phyloP scores from a whole-genome alignment of 441 rosid species.

The Syzygium malaccense region DNA sequence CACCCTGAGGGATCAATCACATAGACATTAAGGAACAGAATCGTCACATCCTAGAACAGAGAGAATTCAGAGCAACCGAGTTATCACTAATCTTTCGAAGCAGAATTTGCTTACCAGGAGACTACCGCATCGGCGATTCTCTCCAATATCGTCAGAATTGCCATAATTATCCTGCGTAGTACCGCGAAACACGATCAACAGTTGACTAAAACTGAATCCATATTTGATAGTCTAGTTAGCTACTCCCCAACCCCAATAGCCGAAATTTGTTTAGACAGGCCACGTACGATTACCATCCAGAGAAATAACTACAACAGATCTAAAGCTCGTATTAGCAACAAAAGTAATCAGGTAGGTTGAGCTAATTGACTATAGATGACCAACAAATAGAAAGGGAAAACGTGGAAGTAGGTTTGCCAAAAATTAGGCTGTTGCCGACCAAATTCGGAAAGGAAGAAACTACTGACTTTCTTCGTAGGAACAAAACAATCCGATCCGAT shows the following conservation, averaged over 20 bases:
- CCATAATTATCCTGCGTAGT: conserved; percentile 5
- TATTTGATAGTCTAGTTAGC: not conserved
- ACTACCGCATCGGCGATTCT: conserved; percentile 8
- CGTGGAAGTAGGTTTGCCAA: not conserved
- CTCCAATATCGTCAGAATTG: conserved; percentile 6
- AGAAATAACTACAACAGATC: not conserved
- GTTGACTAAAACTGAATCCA: not conserved
- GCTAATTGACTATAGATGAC: not conserved
- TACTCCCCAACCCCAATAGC: not conserved
- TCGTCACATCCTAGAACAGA: not conserved
- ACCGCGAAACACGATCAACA: not conserved
- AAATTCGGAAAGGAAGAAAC: not conserved
- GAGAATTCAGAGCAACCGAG: not conserved
- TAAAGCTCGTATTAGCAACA: not conserved
- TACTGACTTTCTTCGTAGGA: not conserved
- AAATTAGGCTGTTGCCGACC: not conserved
- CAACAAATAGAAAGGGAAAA: not conserved
- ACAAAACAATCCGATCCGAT: not conserved
- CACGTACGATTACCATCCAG: not conserved
- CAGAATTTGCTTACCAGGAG: conserved; percentile 8
- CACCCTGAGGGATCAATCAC: not conserved
- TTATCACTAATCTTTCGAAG: not conserved
- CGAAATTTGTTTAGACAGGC: not conserved
- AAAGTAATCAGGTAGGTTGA: not conserved
- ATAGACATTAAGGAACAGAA: not conserved